Evolutionary conservation across 768 basidiomycete species (phyloP), one percentile per base, ranked within the genome.

Genomic region (Trametes gibbosa): DNA sequence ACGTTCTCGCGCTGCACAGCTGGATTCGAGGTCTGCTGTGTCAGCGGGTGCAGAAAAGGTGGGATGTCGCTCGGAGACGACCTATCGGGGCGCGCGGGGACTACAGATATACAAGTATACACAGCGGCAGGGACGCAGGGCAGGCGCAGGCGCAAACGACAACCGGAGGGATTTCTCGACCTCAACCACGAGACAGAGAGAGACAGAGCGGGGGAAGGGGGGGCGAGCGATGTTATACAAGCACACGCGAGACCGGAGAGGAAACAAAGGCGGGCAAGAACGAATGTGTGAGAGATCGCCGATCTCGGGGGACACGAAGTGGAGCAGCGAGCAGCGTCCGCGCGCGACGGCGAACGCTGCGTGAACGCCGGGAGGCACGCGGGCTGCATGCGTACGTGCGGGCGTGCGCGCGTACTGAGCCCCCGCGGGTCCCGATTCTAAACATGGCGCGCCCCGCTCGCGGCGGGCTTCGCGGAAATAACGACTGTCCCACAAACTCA

Each of bases 231-330:
- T 19, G 12, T 27, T 17, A 29, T 9, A 19, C 25, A 24, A 43
- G 25, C 27, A 32, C 16, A 23, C 47, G 35, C 50, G 16, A 40
- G 27, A 23, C 21, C 17, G 24, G 35, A 47, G 21, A 24, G 45
- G 51, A 25, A 23, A 37, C 47, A 12, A 24, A 21, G 32, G 39
- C 14, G 43, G n/a, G 21, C n/a, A 39, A 21, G 37, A 62, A 50
- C 25, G 56, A 57, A 42, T 25, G 52, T 45, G 56, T 43, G 39
- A 35, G 53, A 56, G 56, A 55, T 43, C 62, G 25, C 43, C 57
- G 53, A 50, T 50, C 52, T 35, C 48, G 24, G 51, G 23, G 29
- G 12, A 13, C 12, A 39, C 17, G 17, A 32, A 42, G 39, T 35
- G 19, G 25, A n/a, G 39, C 47, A n/a, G 23, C 32, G 13, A 25